A percentile compares a stretch with the other conserved stretches of the same genome.
Conservation (phyloP, 2,329 filamentous ascomycete species). For the Corynespora cassiicola region DNA sequence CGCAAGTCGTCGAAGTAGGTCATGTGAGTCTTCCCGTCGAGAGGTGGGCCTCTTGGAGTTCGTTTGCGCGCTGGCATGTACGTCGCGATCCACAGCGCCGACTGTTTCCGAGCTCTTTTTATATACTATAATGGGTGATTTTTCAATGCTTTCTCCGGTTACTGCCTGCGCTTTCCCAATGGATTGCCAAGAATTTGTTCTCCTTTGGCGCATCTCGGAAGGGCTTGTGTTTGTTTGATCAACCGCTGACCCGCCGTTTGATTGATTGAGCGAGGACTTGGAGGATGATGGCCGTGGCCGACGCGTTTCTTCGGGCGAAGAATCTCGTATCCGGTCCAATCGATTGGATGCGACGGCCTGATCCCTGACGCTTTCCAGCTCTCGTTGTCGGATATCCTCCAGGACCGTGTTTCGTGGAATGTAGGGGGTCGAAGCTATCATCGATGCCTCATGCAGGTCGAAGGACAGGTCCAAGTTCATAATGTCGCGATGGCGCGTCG, state of each 20-base stretch:
- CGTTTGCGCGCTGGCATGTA: constrained; percentile 27
- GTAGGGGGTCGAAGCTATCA: constrained; percentile 57
- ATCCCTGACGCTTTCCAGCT: constrained; percentile 48
- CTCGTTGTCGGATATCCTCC: constrained; percentile 51
- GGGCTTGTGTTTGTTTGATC: constrained; percentile 14
- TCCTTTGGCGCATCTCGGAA: constrained; percentile 22
- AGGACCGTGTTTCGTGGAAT: constrained; percentile 49
- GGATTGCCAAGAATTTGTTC: constrained; percentile 37
- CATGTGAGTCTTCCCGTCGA: constrained; percentile 52
- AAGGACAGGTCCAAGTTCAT: constrained; percentile 47
- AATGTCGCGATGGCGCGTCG: constrained; percentile 20
- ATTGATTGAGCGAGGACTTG: constrained; percentile 13
- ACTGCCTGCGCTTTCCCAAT: constrained; percentile 35
- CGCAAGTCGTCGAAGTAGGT: constrained; percentile 54
- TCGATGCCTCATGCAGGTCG: constrained; percentile 53
- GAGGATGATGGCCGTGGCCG: constrained; percentile 21
- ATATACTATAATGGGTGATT: constrained; percentile 42
- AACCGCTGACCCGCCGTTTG: constrained; percentile 6
- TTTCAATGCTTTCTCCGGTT: constrained; percentile 30
- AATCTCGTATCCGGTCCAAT: constrained; percentile 35
- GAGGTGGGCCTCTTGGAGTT: constrained; percentile 35
- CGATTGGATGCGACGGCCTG: constrained; percentile 38
- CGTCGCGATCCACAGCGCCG: constrained; percentile 33
- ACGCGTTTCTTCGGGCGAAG: constrained; percentile 33
- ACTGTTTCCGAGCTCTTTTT: constrained; percentile 41